Evolutionary conservation across 2,329 filamentous ascomycete genomes (phyloP).

Genomic region (Ustilaginoidea virens): DNA sequence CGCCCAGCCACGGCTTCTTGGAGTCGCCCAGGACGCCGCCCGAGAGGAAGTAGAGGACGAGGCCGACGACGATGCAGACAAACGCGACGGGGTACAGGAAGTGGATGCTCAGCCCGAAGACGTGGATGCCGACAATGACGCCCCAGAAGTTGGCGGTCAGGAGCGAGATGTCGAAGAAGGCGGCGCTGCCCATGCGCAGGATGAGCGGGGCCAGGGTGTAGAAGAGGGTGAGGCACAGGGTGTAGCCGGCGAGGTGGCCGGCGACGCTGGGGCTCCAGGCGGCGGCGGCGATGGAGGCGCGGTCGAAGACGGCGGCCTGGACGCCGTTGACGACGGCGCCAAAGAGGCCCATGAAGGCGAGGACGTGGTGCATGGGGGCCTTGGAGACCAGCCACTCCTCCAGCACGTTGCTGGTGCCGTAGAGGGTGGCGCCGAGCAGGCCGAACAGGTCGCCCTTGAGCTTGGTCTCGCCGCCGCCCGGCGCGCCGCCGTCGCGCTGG

Average conservation of each 20-base stretch:
- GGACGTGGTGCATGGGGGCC: constrained; percentile 78
- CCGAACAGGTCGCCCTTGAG: constrained; percentile 90
- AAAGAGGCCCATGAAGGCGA: constrained; percentile 80
- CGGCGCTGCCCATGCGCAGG: constrained; percentile 77
- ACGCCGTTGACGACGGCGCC: constrained; percentile 83
- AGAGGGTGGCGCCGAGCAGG: constrained; percentile 75
- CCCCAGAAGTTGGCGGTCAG: constrained; percentile 97
- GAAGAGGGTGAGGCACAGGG: constrained; percentile 66
- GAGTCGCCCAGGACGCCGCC: constrained; percentile 73
- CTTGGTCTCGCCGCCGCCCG: constrained; percentile 42
- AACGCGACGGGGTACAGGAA: constrained; percentile 95
- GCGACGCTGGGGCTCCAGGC: constrained; percentile 29
- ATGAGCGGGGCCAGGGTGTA: constrained; percentile 79
- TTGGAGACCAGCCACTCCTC: constrained; percentile 90
- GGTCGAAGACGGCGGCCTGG: constrained; percentile 86
- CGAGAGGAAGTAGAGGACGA: constrained; percentile 76
- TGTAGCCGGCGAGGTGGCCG: constrained; percentile 84
- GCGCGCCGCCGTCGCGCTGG: constrained; percentile 55
- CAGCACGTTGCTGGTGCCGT: constrained; percentile 79
- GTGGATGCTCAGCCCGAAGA: constrained; percentile 69
- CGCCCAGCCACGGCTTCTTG: constrained; percentile 88
- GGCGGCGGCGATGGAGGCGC: constrained; percentile 17
- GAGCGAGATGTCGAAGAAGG: constrained; percentile 92
- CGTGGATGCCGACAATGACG: constrained; percentile 75
- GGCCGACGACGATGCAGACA: constrained; percentile 74